These are phyloP conservation scores for Penicillium brevicompactum DNA, from an alignment of 2,329 filamentous ascomycete genomes.

Conservation along the genomic window DNA sequence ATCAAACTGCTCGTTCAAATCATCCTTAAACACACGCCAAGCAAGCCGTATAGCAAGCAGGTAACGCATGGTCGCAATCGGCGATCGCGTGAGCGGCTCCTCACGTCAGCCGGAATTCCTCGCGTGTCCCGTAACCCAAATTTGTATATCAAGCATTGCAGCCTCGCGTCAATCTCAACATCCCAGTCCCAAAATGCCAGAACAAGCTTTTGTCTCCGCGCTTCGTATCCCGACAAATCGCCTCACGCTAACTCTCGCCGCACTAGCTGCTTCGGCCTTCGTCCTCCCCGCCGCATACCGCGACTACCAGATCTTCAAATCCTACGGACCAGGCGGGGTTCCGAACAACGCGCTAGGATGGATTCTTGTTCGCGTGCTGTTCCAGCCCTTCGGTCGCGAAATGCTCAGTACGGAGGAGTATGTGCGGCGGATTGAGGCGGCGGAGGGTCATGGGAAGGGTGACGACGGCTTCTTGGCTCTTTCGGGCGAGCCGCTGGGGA, in stretches of 20 bases:
- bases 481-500: constrained; percentile 15
- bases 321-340: constrained; percentile 40
- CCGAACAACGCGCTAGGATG: constrained; percentile 42
- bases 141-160: no score
- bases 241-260: constrained; percentile 18
- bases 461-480: constrained; percentile 23
- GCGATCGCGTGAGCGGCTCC: constrained; percentile 8
- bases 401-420: constrained; percentile 33
- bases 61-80: neutral
- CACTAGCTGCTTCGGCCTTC: constrained; percentile 16
- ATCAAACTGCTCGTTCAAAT: neutral
- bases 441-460: constrained; percentile 25
- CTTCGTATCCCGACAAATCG: constrained; percentile 14
- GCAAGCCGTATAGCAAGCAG: neutral
- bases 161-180: no score
- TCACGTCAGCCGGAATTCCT: constrained; percentile 8
- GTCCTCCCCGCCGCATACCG: constrained; percentile 29
- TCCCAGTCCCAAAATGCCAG: neutral
- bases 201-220: neutral
- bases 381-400: constrained; percentile 29
- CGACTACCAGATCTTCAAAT: constrained; percentile 39
- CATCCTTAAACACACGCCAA: neutral
- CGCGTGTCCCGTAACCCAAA: no score
- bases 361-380: constrained; percentile 27
- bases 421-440: constrained; percentile 22